phyloP scores from a whole-genome alignment of 257 asterid genomes.

The Solanum tarapatanum region DNA sequence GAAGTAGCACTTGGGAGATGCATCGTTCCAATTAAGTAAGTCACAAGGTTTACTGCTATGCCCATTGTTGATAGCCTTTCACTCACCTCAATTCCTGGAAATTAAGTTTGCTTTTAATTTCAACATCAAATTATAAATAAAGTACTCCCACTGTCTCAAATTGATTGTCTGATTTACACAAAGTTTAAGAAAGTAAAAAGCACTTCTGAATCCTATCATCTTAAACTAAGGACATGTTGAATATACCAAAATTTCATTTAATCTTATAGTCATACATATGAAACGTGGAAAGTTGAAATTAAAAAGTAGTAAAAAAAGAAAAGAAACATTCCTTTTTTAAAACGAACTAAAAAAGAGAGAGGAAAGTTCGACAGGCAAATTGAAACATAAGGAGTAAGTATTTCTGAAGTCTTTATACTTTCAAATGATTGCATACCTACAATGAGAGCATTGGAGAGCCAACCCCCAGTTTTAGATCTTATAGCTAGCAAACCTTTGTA shows the following conservation, averaged over 20 bases:
- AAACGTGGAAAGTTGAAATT: neutral
- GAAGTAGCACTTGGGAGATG: conserved; percentile 34
- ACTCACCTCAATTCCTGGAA: conserved; percentile 22
- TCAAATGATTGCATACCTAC: conserved; percentile 8
- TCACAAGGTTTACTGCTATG: conserved; percentile 34
- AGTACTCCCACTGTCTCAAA: neutral
- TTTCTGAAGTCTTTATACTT: neutral
- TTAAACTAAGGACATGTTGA: neutral
- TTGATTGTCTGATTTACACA: neutral
- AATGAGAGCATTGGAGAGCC: conserved; percentile 29
- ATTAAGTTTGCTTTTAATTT: neutral
- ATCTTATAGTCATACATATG: neutral
- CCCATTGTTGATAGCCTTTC: conserved; percentile 41
- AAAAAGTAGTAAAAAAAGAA: neutral
- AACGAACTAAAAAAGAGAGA: neutral
- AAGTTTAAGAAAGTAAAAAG: neutral
- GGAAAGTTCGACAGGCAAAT: neutral
- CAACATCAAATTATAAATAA: neutral
- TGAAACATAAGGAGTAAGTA: neutral
- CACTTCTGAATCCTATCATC: neutral
- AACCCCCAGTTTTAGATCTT: conserved; percentile 26
- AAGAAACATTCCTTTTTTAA: too few relatives aligned
- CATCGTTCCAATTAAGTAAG: conserved; percentile 31
- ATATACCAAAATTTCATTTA: neutral
- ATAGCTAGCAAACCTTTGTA: conserved; percentile 24